phyloP scores from a whole-genome alignment of 2,329 filamentous ascomycete species.

The Sporothrix inflata region DNA sequence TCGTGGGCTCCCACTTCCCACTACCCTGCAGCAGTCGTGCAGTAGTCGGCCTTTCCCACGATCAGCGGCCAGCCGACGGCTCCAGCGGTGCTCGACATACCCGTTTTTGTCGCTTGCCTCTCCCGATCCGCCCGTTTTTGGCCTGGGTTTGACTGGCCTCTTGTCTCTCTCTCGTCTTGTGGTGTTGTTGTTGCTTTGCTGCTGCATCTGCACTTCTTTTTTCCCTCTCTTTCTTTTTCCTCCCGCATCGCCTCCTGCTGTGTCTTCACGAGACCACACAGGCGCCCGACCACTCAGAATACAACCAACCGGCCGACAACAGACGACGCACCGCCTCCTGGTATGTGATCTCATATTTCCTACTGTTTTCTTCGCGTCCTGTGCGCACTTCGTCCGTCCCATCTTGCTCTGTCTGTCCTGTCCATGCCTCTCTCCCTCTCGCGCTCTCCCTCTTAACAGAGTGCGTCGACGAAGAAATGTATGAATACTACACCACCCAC shows the following conservation, averaged over 20 bases:
- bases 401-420: neutral
- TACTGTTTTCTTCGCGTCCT: neutral
- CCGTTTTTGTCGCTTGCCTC: neutral
- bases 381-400: no score
- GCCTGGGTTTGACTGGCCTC: neutral
- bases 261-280: neutral
- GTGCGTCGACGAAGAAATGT: neutral
- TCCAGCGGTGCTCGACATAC: constrained; percentile 18
- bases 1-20: neutral
- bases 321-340: neutral
- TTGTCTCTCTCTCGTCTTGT: constrained; percentile 5
- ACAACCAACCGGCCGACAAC: neutral
- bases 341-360: constrained; percentile 9
- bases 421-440: neutral
- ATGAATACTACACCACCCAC: constrained; percentile 17
- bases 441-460: neutral
- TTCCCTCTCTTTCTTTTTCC: neutral
- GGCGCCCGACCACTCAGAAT: neutral
- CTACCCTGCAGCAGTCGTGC: constrained; percentile 21
- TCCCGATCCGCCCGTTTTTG: constrained; percentile 12
- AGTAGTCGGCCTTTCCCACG: constrained; percentile 1
- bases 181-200: neutral
- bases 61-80: constrained; percentile 12
- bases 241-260: neutral
- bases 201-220: neutral